Base-by-base conservation (phyloP, 768 basidiomycete genomes). In the Lactarius evosmus region DNA sequence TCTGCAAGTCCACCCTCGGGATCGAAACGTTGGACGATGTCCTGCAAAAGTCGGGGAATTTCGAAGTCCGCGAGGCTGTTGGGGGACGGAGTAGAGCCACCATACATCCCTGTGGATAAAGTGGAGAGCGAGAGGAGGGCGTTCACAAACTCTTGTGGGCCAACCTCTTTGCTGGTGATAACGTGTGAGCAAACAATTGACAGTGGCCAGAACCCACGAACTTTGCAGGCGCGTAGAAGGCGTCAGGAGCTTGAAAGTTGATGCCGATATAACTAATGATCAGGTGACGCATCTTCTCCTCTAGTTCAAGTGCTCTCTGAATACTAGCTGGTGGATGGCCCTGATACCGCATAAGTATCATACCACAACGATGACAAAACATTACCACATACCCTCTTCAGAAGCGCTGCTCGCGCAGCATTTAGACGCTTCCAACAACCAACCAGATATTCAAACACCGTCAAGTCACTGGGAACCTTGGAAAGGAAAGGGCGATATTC, bases 341-440 rank as follows among this genome's bases (percentile, higher is more conserved):
- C 86, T 88, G 46, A 59, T 46, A 29, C 19, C 25, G n/a, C 25
- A 32, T 63, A 36, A 62, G 50, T 29, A 40, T 16, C 4, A n/a
- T 4, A 25, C 19, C 22, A 1, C 14, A 30, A 36, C 7, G 16
- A 50, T 34, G 5, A 32, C n/a, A 32, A 9, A 63, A 71, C n/a
- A n/a, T 29, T 19, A 7, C 17, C 17, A 62, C 56, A 33, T 46
- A 87, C 91, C 83, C 85, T 89, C 72, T 87, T 91, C 50, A 83
- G 64, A 25, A 91, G 71, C 19, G 79, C 76, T 41, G 79, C 74
- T 63, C 80, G 79, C 16, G 80, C 80, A 7, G 75, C 66, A 66
- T 90, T 89, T 46, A 90, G 69, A n/a, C 95, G 83, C 75, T 92
- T 94, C 96, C 96, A 99, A 70, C 90, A 89, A 22, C 89, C 89